Percentiles rank a stretch among this genome's conserved stretches.
Evolutionary conservation across 441 rosid genomes (phyloP).

Genomic region (Adansonia madagascariensis): DNA sequence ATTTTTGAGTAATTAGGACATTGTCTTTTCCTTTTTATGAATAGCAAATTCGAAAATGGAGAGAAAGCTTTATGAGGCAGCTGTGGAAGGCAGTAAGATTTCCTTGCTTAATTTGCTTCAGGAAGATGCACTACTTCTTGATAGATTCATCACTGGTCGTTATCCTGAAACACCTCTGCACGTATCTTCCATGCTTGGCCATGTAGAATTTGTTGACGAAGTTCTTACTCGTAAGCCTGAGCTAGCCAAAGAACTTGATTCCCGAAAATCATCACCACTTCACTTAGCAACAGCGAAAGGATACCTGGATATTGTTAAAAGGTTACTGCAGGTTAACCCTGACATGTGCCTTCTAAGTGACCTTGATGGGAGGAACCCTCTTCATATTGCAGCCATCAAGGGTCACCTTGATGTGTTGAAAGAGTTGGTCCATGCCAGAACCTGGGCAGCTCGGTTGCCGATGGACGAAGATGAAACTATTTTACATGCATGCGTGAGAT

Average conservation of each 20-base stretch:
- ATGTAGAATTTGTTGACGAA: constrained; percentile 14
- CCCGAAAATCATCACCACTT: constrained; percentile 27
- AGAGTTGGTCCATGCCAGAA: neutral
- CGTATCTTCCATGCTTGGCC: constrained; percentile 26
- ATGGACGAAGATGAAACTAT: constrained; percentile 20
- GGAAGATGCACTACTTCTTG: constrained; percentile 24
- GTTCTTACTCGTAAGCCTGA: constrained; percentile 24
- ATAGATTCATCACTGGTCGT: neutral
- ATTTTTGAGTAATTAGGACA: too few relatives aligned
- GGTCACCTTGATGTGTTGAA: neutral
- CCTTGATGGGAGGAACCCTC: constrained; percentile 27
- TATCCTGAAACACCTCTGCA: constrained; percentile 27
- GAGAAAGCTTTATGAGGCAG: constrained; percentile 21
- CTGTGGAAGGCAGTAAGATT: neutral
- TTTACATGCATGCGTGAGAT: constrained; percentile 22
- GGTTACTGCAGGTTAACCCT: neutral
- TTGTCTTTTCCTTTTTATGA: neutral
- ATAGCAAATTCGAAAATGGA: constrained; percentile 18
- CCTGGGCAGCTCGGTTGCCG: neutral
- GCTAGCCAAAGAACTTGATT: constrained; percentile 29
- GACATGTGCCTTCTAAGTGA: constrained; percentile 6
- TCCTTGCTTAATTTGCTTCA: constrained; percentile 1
- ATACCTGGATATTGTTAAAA: constrained; percentile 18
- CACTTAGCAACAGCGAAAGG: constrained; percentile 36
- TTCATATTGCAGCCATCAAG: constrained; percentile 22